Base-by-base conservation (phyloP, 257 asterid species). In the Solanum clarkiae region DNA sequence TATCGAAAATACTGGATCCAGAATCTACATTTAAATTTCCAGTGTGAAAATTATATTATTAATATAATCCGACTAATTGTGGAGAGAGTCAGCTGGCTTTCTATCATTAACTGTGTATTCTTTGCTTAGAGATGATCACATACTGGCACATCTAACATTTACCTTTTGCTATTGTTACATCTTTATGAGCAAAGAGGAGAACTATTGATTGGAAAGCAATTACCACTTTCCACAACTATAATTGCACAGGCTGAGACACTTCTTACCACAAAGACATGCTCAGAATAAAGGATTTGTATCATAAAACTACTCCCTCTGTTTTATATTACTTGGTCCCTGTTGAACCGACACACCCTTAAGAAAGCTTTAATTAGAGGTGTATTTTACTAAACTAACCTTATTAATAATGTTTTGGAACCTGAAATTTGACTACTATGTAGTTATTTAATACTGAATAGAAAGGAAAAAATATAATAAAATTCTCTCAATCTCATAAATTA, bases 1-100 rank as follows among this genome's bases (percentile, higher is more conserved):
- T 80, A 94, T 44, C 75, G 92, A 87, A 68, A 90, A 81, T 71
- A 92, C 88, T 40, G 98, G 93, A 51, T 89, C 80, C 72, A 92
- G 49, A 87, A 94, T 89, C 99, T 96, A 89, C 81, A 92, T 47
- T 70, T 32, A 54, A 57, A 85, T 51, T 65, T 59, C 45, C 14
- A 6, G 69, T 71, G 59, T 79, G 65, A 79, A 51, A 24, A 53
- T 79, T 26, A 79, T 26, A 79, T 53, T 26, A 26, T 53, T 26
- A 26, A 77, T 77, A 77, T 14, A 26, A 79, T 79, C 24, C 57
- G 8, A 54, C 5, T 53, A 53, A 16, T 51, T 49, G 7, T 17
- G 29, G 60, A 75, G 82, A 49, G 24, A 74, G 9, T 14, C 65
- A 79, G 83, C 49, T 53, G 62, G 62, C 24, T 16, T 79, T 26